Conservation (phyloP, 176 grass and related monocot genomes). For the Oryza brachyantha region DNA sequence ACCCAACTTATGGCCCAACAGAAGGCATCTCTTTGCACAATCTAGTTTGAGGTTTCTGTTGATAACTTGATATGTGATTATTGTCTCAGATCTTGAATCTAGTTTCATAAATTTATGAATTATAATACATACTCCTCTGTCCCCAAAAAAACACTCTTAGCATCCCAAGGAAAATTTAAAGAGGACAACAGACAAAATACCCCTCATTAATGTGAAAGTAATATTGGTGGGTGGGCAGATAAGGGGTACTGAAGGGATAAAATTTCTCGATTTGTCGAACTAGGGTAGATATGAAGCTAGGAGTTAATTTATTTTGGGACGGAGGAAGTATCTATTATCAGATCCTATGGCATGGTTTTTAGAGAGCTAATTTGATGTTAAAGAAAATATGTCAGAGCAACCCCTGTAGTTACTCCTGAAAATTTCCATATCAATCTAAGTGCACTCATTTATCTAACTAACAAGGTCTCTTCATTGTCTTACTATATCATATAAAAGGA, state of each 20-base stretch:
- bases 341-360: neutral
- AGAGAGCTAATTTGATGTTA: neutral
- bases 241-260: no score
- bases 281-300: no score
- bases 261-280: no score
- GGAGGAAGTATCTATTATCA: neutral
- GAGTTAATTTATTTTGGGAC: no score
- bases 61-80: neutral
- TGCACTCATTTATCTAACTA: neutral
- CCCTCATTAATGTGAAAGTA: no score
- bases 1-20: neutral
- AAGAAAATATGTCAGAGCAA: slow-evolving; percentile 5
- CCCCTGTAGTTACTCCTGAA: neutral
- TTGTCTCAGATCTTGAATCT: slow-evolving; percentile 2
- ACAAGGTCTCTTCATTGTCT: neutral
- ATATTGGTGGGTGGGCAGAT: no score
- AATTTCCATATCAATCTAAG: neutral
- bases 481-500: neutral
- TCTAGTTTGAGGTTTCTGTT: neutral
- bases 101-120: slow-evolving; percentile 4
- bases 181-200: no score
- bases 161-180: no score
- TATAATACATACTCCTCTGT: no score
- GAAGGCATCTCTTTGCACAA: neutral
- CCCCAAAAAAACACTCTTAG: no score